These are phyloP conservation scores for Fragilaria crotonensis DNA, from an alignment of 108 stramenopile species.

Conservation along the genomic window DNA sequence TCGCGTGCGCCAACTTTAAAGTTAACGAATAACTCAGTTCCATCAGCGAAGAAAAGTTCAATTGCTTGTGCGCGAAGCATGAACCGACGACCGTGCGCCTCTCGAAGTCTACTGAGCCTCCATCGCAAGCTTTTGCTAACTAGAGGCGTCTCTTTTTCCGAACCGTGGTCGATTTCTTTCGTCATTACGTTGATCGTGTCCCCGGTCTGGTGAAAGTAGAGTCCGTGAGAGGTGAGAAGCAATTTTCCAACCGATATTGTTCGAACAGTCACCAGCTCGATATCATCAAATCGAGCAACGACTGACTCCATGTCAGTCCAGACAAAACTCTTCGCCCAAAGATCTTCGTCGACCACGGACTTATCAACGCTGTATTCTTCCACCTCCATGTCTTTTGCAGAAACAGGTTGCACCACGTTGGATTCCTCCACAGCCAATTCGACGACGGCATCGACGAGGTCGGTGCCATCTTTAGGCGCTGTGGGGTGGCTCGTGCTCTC, in stretches of 20 bases:
- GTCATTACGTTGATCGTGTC: conserved; percentile 60
- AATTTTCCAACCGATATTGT: conserved; percentile 49
- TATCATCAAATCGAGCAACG: conserved; percentile 60
- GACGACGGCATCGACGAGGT: no score
- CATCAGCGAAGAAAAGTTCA: conserved; percentile 88
- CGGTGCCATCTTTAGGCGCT: no score
- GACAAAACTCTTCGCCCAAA: conserved; percentile 70
- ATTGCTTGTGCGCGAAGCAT: conserved; percentile 84
- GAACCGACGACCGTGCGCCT: conserved; percentile 86
- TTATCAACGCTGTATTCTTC: conserved; percentile 19
- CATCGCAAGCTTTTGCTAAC: conserved; percentile 41
- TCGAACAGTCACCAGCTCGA: conserved; percentile 57
- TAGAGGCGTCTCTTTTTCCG: conserved; percentile 18
- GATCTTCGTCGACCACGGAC: conserved; percentile 42
- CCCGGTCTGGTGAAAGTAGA: conserved; percentile 71
- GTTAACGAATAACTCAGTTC: conserved; percentile 78
- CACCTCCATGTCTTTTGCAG: conserved; percentile 11
- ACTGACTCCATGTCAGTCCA: conserved; percentile 68
- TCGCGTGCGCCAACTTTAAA: conserved; percentile 67
- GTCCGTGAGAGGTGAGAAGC: conserved; percentile 65
- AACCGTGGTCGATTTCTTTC: conserved; percentile 34
- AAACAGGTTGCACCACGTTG: not conserved
- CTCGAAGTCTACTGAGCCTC: conserved; percentile 60
- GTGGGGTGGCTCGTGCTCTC: no score
- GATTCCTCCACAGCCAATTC: no score